Base-by-base conservation (phyloP, 1,139 yeast species). In the Lodderomyces beijingensis region DNA sequence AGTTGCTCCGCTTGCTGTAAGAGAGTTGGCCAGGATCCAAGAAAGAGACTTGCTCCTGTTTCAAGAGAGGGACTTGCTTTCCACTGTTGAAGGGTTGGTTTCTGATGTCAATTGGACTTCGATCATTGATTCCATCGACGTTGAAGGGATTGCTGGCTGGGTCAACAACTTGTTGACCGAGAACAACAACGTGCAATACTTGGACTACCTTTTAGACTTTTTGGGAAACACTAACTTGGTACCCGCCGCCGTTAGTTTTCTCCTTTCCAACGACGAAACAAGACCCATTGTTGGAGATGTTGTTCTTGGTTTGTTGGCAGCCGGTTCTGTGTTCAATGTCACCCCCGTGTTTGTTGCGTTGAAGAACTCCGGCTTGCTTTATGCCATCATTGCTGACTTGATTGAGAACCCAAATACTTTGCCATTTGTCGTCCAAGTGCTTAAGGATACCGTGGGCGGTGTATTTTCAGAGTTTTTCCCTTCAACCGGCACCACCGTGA, bases 321-420 rank as follows among this genome's bases (percentile, higher is more conserved):
- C 46, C 32, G 45, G 46, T 15, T 49, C 46, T 4, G 36, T 44
- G 9, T 34, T 51, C 34, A 56, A 61, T 41, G 39, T 57, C 25
- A 59, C 65, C 16, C 41, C 50, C n/a, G 44, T 60, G 19, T 59
- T 57, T 40, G 53, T 48, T 28, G 65, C 64, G 6, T 56, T 61
- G 36, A 63, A 59, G 38, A 43, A 53, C 37, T 59, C 65, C 13
- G 59, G 58, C 4, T 55, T 61, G 40, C 61, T 54, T n/a, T 61
- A 60, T 37, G 46, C 53, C 3, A 39, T 59, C 28, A 44, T 60
- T 38, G 53, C 62, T 9, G 54, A 54, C 22, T 36, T 50, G 25
- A 38, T 60, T 27, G 47, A 53, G 29, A 55, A 55, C 39, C 49
- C 52, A 13, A 44, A 49, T n/a, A 49, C 57, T 28, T 45, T 59